Evolutionary conservation across 495 filamentous ascomycete genomes (phyloP).

Genomic region (Rhypophila decipiens): DNA sequence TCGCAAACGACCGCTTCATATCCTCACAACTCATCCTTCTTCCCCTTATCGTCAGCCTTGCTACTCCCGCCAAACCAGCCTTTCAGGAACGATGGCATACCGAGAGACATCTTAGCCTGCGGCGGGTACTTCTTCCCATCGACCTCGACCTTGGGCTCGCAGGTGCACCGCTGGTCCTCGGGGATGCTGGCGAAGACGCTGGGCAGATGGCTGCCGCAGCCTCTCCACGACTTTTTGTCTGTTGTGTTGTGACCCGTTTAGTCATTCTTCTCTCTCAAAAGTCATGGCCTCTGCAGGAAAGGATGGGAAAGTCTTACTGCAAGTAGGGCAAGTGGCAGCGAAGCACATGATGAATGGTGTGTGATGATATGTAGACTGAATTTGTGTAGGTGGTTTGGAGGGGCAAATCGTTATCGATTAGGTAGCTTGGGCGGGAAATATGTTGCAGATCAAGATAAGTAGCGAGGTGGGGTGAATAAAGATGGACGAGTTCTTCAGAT

Average conservation of each 20-base stretch:
- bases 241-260: no score
- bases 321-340: slow-evolving; percentile 31
- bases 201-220: slow-evolving; percentile 60
- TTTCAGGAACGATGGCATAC: slow-evolving; percentile 11
- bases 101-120: slow-evolving; percentile 35
- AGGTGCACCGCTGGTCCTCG: slow-evolving; percentile 53
- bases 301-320: slow-evolving; percentile 23
- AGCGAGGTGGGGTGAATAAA: no score
- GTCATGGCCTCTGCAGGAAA: background rate
- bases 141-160: slow-evolving; percentile 50
- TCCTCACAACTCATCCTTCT: slow-evolving; percentile 13
- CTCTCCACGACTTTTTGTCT: slow-evolving; percentile 62
- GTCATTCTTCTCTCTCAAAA: background rate
- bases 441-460: no score
- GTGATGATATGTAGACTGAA: background rate
- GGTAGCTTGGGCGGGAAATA: no score
- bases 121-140: slow-evolving; percentile 60
- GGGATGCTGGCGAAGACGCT: slow-evolving; percentile 53
- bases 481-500: no score
- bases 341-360: slow-evolving; percentile 30
- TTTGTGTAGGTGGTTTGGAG: background rate
- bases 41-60: slow-evolving; percentile 3
- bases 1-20: no score
- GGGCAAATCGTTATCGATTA: background rate
- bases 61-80: slow-evolving; percentile 17